phyloP scores from a whole-genome alignment of 148 eudicot species.

The Amaranthus hypochondriacus region DNA sequence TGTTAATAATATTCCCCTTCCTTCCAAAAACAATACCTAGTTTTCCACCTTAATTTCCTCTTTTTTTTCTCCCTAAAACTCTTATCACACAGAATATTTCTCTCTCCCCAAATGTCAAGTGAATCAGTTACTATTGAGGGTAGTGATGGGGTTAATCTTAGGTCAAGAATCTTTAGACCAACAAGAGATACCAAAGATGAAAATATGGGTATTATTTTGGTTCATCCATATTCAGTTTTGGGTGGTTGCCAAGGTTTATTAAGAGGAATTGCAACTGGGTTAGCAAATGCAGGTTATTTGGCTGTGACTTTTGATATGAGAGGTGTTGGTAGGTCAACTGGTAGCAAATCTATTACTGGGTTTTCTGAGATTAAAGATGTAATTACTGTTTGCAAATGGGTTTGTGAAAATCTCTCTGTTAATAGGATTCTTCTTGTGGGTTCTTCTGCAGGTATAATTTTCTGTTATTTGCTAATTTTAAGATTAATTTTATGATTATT shows the following conservation, averaged over 20 bases:
- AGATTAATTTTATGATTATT: background rate
- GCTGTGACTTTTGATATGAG: constrained; percentile 48
- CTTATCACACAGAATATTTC: background rate
- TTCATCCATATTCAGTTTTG: constrained; percentile 42
- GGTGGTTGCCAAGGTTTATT: constrained; percentile 42
- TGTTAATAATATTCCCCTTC: background rate
- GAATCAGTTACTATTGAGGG: constrained; percentile 33
- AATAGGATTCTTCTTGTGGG: constrained; percentile 40
- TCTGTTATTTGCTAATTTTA: background rate
- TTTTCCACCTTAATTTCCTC: background rate
- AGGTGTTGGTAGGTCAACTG: constrained; percentile 47
- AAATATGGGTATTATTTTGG: constrained; percentile 29
- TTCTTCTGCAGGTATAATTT: constrained; percentile 45
- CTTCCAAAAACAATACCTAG: constrained; percentile 1
- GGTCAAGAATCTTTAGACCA: constrained; percentile 33
- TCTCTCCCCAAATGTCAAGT: constrained; percentile 21
- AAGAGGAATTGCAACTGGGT: constrained; percentile 42
- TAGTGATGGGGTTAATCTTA: constrained; percentile 36
- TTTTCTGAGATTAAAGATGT: constrained; percentile 48
- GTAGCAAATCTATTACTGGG: constrained; percentile 43
- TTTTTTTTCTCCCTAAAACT: constrained; percentile 12
- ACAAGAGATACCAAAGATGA: constrained; percentile 20
- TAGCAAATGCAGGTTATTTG: constrained; percentile 37
- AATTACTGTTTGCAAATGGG: constrained; percentile 42
- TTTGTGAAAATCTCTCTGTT: constrained; percentile 25